Evolutionary conservation across 2,329 filamentous ascomycete genomes (phyloP).

Genomic region (Pseudogymnoascus sp.): DNA sequence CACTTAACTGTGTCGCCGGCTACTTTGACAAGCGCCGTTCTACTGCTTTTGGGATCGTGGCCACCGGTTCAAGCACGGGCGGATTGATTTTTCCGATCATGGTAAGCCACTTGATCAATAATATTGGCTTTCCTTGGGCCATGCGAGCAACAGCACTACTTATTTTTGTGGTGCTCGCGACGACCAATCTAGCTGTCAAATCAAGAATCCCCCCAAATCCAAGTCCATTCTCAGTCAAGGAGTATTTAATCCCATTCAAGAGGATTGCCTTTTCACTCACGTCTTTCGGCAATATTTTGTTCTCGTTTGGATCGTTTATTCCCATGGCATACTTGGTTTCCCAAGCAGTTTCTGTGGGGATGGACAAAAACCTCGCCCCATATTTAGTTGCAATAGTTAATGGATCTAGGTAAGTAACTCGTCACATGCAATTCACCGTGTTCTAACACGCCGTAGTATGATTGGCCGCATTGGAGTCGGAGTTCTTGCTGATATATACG

Average conservation of each 20-base stretch:
- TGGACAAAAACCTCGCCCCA: constrained; percentile 36
- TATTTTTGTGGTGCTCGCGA: constrained; percentile 42
- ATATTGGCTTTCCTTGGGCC: constrained; percentile 46
- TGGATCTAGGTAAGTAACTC: constrained; percentile 29
- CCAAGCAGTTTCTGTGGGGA: constrained; percentile 37
- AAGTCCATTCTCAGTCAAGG: constrained; percentile 24
- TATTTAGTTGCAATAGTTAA: constrained; percentile 48
- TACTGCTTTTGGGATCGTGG: constrained; percentile 38
- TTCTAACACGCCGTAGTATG: constrained; percentile 28
- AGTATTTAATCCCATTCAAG: constrained; percentile 28
- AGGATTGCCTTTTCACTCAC: constrained; percentile 30
- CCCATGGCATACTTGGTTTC: constrained; percentile 39
- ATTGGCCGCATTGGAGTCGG: constrained; percentile 46
- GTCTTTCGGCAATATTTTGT: constrained; percentile 32
- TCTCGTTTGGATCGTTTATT: constrained; percentile 42
- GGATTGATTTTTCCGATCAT: constrained; percentile 55
- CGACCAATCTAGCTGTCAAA: constrained; percentile 42
- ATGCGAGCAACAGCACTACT: constrained; percentile 48
- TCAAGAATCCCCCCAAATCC: constrained; percentile 36
- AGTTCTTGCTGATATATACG: constrained; percentile 41
- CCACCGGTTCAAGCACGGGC: constrained; percentile 39
- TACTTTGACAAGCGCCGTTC: constrained; percentile 28
- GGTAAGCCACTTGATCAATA: constrained; percentile 42
- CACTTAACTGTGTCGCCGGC: constrained; percentile 29
- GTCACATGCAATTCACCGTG: background rate